Base-by-base conservation (phyloP, 1,284 basidiomycete genomes). In the Austroboletus novae-zelandiae region DNA sequence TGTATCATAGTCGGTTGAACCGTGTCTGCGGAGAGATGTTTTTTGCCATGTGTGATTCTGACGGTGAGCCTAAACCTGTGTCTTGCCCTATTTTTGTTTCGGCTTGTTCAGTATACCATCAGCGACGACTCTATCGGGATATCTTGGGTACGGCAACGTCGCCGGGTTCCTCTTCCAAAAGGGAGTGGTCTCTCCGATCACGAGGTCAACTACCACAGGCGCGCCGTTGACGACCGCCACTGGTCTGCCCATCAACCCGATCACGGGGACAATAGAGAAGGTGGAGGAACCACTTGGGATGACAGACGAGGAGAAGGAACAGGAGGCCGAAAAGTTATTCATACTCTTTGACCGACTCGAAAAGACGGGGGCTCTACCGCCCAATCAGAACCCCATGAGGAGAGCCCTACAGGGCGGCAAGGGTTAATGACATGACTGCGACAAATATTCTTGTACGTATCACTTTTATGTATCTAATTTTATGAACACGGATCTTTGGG, bases 291-390 rank as follows among this genome's bases (percentile, higher is more conserved):
- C 66, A 35, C 43, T 69, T 18, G 79, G 84, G 39, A 94, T 97
- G 92, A 86, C 89, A 0, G 86, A 94, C 18, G 93, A 94, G 63
- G 93, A 97, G 74, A 94, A 94, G 67, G 91, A 95, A 64, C 74
- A 74, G 14, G 94, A 98, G 71, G 89, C 93, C 41, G 94, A 96
- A 72, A 86, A 86, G 62, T 73, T 98, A 40, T 92, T 96, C 63
- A 84, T 88, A 23, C 74, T 97, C 17, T 97, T 98, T 64, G 91
- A 96, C 56, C 75, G 93, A 45, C 74, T 97, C 60, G 89, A 94
- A 66, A 82, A 76, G 67, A 86, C 74, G 34, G 88, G 88, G 15
- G 78, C 82, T 44, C 62, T 91, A 47, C 73, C 79, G 14, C 72
- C 80, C 20, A 73, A 71, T 41, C 81, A 85, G 58, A 91, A 91